These are phyloP conservation scores for Pistacia integerrima DNA, from an alignment of 345 rosid species.

Conservation along the genomic window DNA sequence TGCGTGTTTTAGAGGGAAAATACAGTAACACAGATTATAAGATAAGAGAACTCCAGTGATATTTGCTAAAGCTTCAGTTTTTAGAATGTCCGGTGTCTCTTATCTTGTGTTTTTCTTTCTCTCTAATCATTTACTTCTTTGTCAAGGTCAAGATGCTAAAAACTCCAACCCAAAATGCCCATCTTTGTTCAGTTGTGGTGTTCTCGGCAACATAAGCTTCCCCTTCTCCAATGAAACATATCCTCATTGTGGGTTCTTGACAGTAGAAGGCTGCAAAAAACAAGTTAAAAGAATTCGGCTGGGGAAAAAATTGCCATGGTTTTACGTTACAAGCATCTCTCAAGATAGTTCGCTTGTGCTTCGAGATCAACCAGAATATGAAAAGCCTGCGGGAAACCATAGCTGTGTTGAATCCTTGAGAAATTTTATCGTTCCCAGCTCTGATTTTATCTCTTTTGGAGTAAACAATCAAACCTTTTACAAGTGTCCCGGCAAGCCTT, in stretches of 20 bases:
- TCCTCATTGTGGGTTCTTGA: constrained; percentile 33
- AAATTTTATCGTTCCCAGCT: neutral
- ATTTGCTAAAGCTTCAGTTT: too few species aligned
- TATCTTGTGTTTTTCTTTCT: neutral
- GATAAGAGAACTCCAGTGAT: too few species aligned
- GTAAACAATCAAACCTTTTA: constrained; percentile 8
- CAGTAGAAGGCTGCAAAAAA: constrained; percentile 27
- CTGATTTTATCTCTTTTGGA: constrained; percentile 22
- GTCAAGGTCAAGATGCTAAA: neutral
- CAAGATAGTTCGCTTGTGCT: constrained; percentile 30
- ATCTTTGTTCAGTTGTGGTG: constrained; percentile 21
- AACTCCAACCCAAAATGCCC: constrained; percentile 1
- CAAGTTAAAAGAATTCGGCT: constrained; percentile 31
- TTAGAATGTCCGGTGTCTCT: neutral
- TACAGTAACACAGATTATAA: too few species aligned
- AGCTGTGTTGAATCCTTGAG: neutral
- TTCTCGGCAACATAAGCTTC: constrained; percentile 11
- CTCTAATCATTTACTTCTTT: neutral
- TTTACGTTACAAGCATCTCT: constrained; percentile 26
- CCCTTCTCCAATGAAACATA: constrained; percentile 19
- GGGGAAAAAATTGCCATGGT: constrained; percentile 25
- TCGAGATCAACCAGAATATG: constrained; percentile 4
- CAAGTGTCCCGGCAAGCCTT: constrained; percentile 24
- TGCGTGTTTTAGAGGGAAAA: too few species aligned
- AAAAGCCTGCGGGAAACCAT: neutral